Evolutionary conservation across 345 rosid genomes (phyloP).

Genomic region (Alliaria petiolata): DNA sequence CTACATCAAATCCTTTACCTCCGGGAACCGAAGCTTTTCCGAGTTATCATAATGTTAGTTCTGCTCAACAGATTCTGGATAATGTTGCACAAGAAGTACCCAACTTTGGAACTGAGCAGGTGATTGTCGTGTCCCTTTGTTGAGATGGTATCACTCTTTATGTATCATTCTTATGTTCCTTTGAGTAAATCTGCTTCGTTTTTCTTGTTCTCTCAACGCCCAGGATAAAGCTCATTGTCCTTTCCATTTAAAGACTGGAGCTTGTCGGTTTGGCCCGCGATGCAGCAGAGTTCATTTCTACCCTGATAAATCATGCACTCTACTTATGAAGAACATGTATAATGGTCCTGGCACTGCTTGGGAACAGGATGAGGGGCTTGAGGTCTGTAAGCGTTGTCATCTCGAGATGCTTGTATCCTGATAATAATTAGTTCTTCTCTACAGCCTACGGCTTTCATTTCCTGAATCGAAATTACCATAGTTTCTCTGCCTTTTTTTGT

Average conservation of each 20-base stretch:
- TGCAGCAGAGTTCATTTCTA: slow-evolving; percentile 97
- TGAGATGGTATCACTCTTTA: not conserved
- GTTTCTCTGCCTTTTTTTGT: slow-evolving; percentile 11
- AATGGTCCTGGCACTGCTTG: slow-evolving; percentile 91
- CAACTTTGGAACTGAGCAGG: slow-evolving; percentile 96
- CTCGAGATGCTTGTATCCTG: slow-evolving; percentile 86
- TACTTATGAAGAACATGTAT: slow-evolving; percentile 93
- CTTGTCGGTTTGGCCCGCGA: slow-evolving; percentile 93
- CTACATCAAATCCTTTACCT: slow-evolving; percentile 92
- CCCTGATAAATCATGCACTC: slow-evolving; percentile 78
- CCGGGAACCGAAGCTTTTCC: slow-evolving; percentile 63
- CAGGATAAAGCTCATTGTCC: slow-evolving; percentile 99
- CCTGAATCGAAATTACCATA: not conserved
- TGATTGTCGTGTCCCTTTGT: slow-evolving; percentile 10
- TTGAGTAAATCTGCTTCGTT: not conserved
- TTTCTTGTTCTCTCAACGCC: not conserved
- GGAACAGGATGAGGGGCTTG: slow-evolving; percentile 99
- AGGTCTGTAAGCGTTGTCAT: slow-evolving; percentile 90
- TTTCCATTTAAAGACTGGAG: slow-evolving; percentile 93
- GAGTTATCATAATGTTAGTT: slow-evolving; percentile 44
- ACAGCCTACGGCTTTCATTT: not conserved
- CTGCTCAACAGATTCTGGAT: slow-evolving; percentile 67
- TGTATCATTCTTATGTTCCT: not conserved
- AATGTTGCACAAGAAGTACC: slow-evolving; percentile 85
- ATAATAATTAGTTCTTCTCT: slow-evolving; percentile 20